Base-by-base conservation (phyloP, 345 rosid species). In the Populus deltoides region DNA sequence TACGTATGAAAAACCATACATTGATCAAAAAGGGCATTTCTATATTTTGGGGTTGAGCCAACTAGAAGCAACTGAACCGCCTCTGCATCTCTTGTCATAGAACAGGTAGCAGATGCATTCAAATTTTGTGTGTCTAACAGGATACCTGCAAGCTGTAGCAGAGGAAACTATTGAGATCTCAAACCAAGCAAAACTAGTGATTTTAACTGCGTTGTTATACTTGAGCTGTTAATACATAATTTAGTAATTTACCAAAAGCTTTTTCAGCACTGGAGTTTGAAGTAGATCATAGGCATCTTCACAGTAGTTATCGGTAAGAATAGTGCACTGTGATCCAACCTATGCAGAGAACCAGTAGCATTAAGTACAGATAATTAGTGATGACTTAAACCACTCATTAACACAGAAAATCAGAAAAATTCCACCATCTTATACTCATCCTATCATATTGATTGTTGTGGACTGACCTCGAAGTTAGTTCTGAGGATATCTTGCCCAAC, bases 271-370 rank as follows among this genome's bases (percentile, higher is more conserved):
- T 15, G 87, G 80, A 24, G 73, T 86, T 81, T 88, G 84, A 35
- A 91, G 90, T 74, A 89, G 81, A 79, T 91, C 90, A 73, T 88
- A 89, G 65, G 92, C 94, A 71, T 86, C 92, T 83, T 91, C 94
- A 78, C 92, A 89, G 78, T 83, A 88, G 79, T 89, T 87, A 77
- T 91, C 94, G 18, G 92, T 89, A 6, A 91, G 90, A 78, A 85
- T 74, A 20, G 94, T 85, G 83, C 91, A 91, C 53, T 73, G 87
- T 67, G 92, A 89, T 75, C 39, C 66, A 13, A 71, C 79, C 79
- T 77, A 67, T 38, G 29, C 1, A 49, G 45, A 13, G 2, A 75
- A 49, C 43, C 29, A n/a, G 15, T 18, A 11, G 33, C 29, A 12
- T 2, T 33, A 67, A 2, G 66, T 47, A 47, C 51, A 3, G 51